Evolutionary conservation across 768 basidiomycete species (phyloP).

Genomic region (Sistotremastrum suecicum): DNA sequence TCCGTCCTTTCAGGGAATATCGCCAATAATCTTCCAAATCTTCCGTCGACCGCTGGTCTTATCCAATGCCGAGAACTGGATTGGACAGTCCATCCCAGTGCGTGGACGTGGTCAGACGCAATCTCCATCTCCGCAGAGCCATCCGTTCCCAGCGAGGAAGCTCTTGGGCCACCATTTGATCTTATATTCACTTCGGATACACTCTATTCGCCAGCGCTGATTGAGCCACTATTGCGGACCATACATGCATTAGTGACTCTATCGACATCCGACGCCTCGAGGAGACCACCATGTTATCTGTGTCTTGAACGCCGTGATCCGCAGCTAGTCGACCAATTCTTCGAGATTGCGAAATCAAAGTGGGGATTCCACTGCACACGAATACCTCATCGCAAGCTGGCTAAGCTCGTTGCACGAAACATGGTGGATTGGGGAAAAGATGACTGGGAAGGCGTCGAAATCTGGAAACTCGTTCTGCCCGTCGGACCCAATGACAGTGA

Average conservation of each 20-base stretch:
- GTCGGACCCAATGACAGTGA: neutral
- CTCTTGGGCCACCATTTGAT: constrained; percentile 47
- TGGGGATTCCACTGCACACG: constrained; percentile 48
- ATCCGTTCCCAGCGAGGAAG: constrained; percentile 5
- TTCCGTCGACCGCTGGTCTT: constrained; percentile 23
- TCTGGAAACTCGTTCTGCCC: constrained; percentile 43
- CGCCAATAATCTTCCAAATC: constrained; percentile 24
- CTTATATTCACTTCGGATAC: constrained; percentile 78
- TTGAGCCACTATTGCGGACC: constrained; percentile 57
- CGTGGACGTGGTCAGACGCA: constrained; percentile 42
- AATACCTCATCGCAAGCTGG: constrained; percentile 43
- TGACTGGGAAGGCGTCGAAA: constrained; percentile 74
- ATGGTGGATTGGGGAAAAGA: constrained; percentile 44
- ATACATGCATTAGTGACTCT: constrained; percentile 34
- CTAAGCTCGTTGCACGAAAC: constrained; percentile 43
- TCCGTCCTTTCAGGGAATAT: constrained; percentile 55
- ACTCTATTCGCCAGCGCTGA: constrained; percentile 47
- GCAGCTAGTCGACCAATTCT: constrained; percentile 38
- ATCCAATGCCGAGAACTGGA: constrained; percentile 55
- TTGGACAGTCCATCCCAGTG: constrained; percentile 43
- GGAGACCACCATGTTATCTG: constrained; percentile 37
- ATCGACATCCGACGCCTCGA: neutral
- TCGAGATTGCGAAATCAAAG: constrained; percentile 36
- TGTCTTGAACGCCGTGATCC: constrained; percentile 74
- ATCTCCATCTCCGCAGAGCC: constrained; percentile 20